These are phyloP conservation scores for Rhodamnia argentea DNA, from an alignment of 345 rosid species.

Conservation along the genomic window DNA sequence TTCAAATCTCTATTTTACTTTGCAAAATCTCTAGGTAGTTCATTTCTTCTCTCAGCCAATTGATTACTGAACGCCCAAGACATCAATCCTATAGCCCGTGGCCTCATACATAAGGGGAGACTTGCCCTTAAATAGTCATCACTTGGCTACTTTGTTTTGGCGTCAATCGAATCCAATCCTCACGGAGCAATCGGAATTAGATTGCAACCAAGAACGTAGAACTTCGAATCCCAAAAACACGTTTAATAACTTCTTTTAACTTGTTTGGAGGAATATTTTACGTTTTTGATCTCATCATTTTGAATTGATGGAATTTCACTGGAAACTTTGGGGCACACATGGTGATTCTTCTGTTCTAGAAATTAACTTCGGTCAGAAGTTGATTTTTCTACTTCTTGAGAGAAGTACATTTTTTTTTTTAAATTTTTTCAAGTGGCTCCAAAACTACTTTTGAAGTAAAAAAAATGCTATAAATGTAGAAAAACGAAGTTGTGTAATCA, in stretches of 20 bases:
- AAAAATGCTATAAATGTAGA: no score
- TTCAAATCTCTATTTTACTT: not conserved
- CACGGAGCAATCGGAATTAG: not conserved
- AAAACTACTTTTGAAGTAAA: no score
- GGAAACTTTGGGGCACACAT: no score
- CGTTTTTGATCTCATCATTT: not conserved
- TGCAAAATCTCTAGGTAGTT: not conserved
- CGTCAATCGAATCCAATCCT: not conserved
- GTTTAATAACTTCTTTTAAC: not conserved
- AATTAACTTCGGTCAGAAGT: no score
- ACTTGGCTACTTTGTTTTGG: not conserved
- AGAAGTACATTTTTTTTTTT: no score
- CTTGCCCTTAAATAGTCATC: not conserved
- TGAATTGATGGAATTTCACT: not conserved
- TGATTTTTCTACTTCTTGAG: no score
- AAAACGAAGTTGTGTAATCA: no score
- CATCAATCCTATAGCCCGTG: not conserved
- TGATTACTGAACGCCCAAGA: not conserved
- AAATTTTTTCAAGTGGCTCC: no score
- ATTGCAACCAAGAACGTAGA: not conserved
- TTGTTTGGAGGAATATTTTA: not conserved
- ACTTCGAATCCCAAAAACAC: not conserved
- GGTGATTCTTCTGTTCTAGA: no score
- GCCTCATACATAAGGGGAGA: not conserved
- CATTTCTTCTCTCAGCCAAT: not conserved